Percentiles rank a stretch among this genome's conserved stretches.
These are phyloP conservation scores for Cudoniella acicularis DNA, from an alignment of 495 filamentous ascomycete genomes.

Conservation along the genomic window DNA sequence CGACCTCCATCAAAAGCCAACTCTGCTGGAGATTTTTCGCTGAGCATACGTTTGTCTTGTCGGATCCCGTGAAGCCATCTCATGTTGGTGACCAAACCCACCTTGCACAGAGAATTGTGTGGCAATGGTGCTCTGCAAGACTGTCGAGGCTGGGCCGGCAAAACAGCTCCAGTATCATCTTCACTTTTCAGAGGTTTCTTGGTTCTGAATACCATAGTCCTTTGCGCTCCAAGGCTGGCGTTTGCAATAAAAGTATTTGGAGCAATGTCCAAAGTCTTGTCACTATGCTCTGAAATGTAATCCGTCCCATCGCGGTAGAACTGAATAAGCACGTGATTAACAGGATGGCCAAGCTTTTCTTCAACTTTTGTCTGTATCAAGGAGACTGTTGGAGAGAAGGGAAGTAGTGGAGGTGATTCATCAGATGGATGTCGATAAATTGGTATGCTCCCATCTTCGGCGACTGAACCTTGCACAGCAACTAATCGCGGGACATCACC, in stretches of 20 bases:
- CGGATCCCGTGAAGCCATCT: constrained; percentile 88
- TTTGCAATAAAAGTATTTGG: constrained; percentile 82
- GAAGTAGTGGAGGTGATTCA: constrained; percentile 73
- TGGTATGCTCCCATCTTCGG: constrained; percentile 72
- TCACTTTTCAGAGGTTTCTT: constrained; percentile 50
- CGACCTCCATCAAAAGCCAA: constrained; percentile 68
- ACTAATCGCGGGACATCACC: constrained; percentile 94
- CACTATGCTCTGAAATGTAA: constrained; percentile 93
- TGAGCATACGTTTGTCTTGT: constrained; percentile 69
- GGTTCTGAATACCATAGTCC: constrained; percentile 84
- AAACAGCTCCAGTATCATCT: constrained; percentile 8
- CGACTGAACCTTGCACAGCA: constrained; percentile 76
- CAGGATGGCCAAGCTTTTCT: constrained; percentile 65
- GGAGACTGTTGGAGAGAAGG: constrained; percentile 70
- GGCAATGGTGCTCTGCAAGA: constrained; percentile 71
- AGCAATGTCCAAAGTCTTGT: constrained; percentile 93
- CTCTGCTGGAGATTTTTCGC: constrained; percentile 66
- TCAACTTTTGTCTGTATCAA: constrained; percentile 65
- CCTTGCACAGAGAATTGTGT: constrained; percentile 81
- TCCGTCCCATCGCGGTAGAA: constrained; percentile 89
- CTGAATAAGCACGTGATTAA: constrained; percentile 94
- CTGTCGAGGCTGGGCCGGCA: constrained; percentile 34
- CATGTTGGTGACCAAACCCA: constrained; percentile 78
- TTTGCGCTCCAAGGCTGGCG: constrained; percentile 85
- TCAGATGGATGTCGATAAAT: constrained; percentile 94